Conservation (phyloP, 2,329 filamentous ascomycete species). For the Apiospora marii region DNA sequence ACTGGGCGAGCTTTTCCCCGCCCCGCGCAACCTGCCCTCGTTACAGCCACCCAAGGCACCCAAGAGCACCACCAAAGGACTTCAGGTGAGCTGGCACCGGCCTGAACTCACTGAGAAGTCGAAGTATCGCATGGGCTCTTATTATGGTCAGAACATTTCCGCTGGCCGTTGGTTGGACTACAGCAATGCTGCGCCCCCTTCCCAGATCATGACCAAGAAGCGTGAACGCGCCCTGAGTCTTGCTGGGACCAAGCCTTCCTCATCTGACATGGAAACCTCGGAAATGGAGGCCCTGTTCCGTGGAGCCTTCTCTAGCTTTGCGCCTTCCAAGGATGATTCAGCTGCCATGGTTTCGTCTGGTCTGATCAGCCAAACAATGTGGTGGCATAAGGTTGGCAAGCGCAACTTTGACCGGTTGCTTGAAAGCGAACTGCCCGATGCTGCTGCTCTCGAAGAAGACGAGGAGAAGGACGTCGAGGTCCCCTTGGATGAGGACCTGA, state of each 20-base stretch:
- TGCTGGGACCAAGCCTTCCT: conserved; percentile 65
- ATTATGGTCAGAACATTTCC: conserved; percentile 71
- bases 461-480: conserved; percentile 37
- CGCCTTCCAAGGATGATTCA: conserved; percentile 77
- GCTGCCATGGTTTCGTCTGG: conserved; percentile 74
- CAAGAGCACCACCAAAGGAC: conserved; percentile 73
- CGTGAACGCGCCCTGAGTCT: conserved; percentile 76
- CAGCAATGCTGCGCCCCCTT: conserved; percentile 66
- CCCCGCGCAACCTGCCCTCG: conserved; percentile 69
- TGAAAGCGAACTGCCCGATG: conserved; percentile 53
- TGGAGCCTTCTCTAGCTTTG: conserved; percentile 81
- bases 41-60: conserved; percentile 76
- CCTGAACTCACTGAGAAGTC: conserved; percentile 64
- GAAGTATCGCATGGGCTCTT: conserved; percentile 63
- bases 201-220: conserved; percentile 67
- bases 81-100: conserved; percentile 60
- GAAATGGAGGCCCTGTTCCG: conserved; percentile 80
- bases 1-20: conserved; percentile 77
- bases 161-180: conserved; percentile 76
- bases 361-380: conserved; percentile 69
- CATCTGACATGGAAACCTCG: conserved; percentile 64
- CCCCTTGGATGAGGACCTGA: conserved; percentile 57
- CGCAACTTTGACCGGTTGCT: conserved; percentile 71
- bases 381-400: conserved; percentile 78
- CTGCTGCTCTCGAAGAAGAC: conserved; percentile 45